Conservation (phyloP, 176 grass and related monocot species). For the Zea luxurians region DNA sequence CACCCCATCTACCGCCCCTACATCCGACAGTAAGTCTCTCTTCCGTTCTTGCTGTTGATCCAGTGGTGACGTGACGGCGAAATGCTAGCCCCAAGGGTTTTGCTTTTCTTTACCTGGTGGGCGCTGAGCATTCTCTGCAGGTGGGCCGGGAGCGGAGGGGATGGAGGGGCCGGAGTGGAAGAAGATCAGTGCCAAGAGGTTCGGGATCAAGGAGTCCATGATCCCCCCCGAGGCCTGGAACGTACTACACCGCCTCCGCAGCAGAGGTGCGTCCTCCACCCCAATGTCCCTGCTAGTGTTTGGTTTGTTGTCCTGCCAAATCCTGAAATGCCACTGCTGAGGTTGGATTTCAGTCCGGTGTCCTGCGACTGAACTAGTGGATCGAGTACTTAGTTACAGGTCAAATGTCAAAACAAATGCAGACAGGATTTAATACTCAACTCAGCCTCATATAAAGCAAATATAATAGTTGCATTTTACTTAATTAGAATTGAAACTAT, state of each 20-base stretch:
- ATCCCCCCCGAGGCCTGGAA: conserved; percentile 71
- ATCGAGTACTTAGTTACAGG: not conserved
- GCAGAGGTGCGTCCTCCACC: conserved; percentile 51
- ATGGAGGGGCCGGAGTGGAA: conserved; percentile 59
- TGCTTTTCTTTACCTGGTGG: not conserved
- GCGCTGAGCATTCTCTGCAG: conserved; percentile 23
- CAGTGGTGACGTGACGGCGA: not conserved
- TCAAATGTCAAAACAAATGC: not conserved
- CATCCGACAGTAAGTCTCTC: conserved; percentile 18
- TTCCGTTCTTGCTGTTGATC: not conserved
- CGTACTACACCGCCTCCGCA: conserved; percentile 72
- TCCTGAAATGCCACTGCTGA: not conserved
- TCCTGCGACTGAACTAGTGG: not conserved
- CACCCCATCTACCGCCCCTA: conserved; percentile 33
- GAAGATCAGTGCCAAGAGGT: conserved; percentile 58
- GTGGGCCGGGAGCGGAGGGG: conserved; percentile 25
- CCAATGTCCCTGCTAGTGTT: not conserved
- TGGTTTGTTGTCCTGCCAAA: not conserved
- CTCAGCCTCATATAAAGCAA: not conserved
- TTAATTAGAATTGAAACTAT: not conserved
- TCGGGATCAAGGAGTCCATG: conserved; percentile 77
- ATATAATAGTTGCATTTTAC: not conserved
- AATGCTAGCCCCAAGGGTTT: not conserved
- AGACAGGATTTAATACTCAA: too few species aligned
- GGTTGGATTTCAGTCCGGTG: not conserved